Conservation (phyloP, 1,284 basidiomycete species). For the Tranzscheliella williamsii region DNA sequence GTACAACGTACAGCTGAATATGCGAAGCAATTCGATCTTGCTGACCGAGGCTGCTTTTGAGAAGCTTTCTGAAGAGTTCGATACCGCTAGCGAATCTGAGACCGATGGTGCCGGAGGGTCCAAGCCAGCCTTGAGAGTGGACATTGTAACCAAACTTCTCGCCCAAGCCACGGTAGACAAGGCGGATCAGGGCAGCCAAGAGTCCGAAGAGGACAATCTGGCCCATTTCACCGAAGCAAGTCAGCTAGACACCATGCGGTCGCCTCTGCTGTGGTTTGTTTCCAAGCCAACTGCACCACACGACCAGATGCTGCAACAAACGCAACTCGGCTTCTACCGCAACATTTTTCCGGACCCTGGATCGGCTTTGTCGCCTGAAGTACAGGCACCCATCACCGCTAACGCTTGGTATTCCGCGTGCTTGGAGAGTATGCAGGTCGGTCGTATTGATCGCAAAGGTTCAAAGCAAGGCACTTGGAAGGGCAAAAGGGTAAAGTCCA, state of each 20-base stretch:
- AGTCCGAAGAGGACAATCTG: conserved; percentile 38
- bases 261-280: conserved; percentile 84
- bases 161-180: conserved; percentile 24
- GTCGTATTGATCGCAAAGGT: conserved; percentile 35
- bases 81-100: conserved; percentile 31
- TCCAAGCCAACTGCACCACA: conserved; percentile 65
- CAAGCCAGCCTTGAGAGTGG: conserved; percentile 6
- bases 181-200: conserved; percentile 3
- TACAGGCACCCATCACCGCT: conserved; percentile 6
- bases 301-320: conserved; percentile 65
- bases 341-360: conserved; percentile 69
- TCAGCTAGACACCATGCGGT: conserved; percentile 62
- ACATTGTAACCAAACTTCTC: conserved; percentile 43
- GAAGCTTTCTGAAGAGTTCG: conserved; percentile 38
- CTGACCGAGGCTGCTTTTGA: conserved; percentile 35
- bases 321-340: conserved; percentile 86
- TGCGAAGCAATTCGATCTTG: conserved; percentile 12
- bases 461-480: conserved; percentile 39
- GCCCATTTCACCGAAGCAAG: conserved; percentile 67
- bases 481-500: conserved; percentile 49
- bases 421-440: conserved; percentile 65
- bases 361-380: conserved; percentile 36
- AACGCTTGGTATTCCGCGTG: conserved; percentile 22
- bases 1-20: conserved; percentile 79
- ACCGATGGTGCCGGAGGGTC: conserved; percentile 19